Percentiles rank a stretch among this genome's conserved stretches.
Conservation (phyloP, 257 asterid genomes). For the Paraleonurus japonicus region DNA sequence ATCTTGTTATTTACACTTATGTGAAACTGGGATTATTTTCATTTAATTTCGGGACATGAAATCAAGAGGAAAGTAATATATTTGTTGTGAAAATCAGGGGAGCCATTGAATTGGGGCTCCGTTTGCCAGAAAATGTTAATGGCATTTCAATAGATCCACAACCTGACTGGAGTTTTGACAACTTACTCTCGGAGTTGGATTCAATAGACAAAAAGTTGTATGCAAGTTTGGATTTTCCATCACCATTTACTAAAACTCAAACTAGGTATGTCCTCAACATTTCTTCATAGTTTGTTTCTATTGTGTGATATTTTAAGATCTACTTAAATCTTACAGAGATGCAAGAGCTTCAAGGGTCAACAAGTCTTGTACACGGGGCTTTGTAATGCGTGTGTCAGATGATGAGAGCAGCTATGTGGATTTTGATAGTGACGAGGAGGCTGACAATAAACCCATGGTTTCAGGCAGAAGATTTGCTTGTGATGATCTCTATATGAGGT, state of each 20-base stretch:
- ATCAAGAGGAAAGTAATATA: not conserved
- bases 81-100: slow-evolving; percentile 46
- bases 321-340: slow-evolving; percentile 36
- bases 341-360: slow-evolving; percentile 38
- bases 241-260: slow-evolving; percentile 43
- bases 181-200: slow-evolving; percentile 58
- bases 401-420: slow-evolving; percentile 38
- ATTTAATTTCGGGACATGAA: not conserved
- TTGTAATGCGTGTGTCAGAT: slow-evolving; percentile 56
- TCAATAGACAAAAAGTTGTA: slow-evolving; percentile 47
- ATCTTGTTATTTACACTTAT: not conserved
- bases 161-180: slow-evolving; percentile 82
- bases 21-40: not conserved
- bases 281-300: not conserved
- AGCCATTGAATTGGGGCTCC: slow-evolving; percentile 46
- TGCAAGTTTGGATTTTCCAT: slow-evolving; percentile 31
- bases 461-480: slow-evolving; percentile 53
- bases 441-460: slow-evolving; percentile 26
- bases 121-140: slow-evolving; percentile 40
- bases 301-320: slow-evolving; percentile 19
- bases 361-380: slow-evolving; percentile 36
- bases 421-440: slow-evolving; percentile 42
- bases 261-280: slow-evolving; percentile 43
- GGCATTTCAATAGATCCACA: slow-evolving; percentile 71
- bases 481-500: slow-evolving; percentile 66